Conservation (phyloP, 768 basidiomycete genomes). For the Astraeus odoratus region DNA sequence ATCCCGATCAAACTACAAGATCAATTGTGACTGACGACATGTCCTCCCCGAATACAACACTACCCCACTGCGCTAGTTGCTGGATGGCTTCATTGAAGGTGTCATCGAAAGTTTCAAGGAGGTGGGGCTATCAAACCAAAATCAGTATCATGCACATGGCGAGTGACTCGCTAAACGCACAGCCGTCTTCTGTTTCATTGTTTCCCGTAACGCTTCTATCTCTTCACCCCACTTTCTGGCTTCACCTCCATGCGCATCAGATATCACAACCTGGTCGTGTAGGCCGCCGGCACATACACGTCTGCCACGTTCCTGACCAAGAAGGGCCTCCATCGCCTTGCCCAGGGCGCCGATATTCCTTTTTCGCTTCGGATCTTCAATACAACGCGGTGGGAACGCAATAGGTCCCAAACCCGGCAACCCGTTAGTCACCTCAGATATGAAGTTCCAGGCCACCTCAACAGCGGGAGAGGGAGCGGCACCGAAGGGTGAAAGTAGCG, state of each 20-base stretch:
- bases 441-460: constrained; percentile 39
- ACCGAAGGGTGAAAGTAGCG: constrained; percentile 35
- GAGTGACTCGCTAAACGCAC: constrained; percentile 34
- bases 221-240: constrained; percentile 74
- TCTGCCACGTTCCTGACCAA: constrained; percentile 57
- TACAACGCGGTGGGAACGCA: constrained; percentile 67
- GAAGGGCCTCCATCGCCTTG: constrained; percentile 57
- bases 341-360: constrained; percentile 68
- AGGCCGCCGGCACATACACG: constrained; percentile 56
- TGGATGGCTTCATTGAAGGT: constrained; percentile 76
- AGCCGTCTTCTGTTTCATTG: constrained; percentile 49
- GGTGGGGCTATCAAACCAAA: constrained; percentile 39
- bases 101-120: constrained; percentile 57
- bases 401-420: constrained; percentile 72
- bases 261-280: constrained; percentile 13
- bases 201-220: constrained; percentile 48
- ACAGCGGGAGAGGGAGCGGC: constrained; percentile 32
- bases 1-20: constrained; percentile 17
- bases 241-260: constrained; percentile 53
- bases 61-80: constrained; percentile 68
- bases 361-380: constrained; percentile 72
- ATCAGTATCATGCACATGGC: constrained; percentile 12
- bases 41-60: constrained; percentile 61
- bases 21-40: constrained; percentile 44
- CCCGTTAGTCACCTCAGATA: constrained; percentile 51